Conservation (phyloP, 805 yeast genomes). For the Cyberlindnera bimundalis region DNA sequence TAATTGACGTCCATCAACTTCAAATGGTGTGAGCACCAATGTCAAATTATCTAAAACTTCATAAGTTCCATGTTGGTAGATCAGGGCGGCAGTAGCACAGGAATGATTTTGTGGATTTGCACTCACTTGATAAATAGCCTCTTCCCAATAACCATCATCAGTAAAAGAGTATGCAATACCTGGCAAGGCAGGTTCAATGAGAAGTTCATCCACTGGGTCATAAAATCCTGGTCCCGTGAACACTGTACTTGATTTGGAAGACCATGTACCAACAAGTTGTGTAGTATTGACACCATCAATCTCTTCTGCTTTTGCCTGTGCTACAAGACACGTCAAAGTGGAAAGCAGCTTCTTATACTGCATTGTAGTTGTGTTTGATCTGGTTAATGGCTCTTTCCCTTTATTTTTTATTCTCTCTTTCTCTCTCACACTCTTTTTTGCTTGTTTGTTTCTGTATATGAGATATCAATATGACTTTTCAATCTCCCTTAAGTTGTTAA, state of each 20-base stretch:
- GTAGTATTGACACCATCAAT: conserved; percentile 13
- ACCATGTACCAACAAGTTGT: conserved; percentile 83
- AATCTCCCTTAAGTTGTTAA: too few species aligned
- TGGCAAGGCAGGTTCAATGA: conserved; percentile 94
- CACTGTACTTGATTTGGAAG: conserved; percentile 88
- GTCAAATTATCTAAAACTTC: conserved; percentile 61
- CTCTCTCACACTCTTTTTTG: too few species aligned
- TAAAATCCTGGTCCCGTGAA: conserved; percentile 96
- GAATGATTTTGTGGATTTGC: conserved; percentile 70
- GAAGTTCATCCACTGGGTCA: conserved; percentile 92
- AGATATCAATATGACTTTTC: too few species aligned
- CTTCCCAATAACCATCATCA: conserved; percentile 86
- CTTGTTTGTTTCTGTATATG: too few species aligned
- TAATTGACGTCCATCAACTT: conserved; percentile 89
- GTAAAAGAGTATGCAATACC: conserved; percentile 94
- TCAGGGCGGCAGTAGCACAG: conserved; percentile 80
- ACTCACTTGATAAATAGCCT: conserved; percentile 77
- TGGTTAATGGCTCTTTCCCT: too few species aligned
- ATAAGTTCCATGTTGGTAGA: conserved; percentile 88
- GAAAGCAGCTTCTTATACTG: conserved; percentile 4
- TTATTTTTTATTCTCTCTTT: too few species aligned
- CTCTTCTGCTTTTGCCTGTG: conserved; percentile 2
- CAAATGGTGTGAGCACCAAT: conserved; percentile 65
- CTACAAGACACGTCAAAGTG: neutral
- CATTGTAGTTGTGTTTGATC: too few species aligned